phyloP scores from a whole-genome alignment of 2,329 filamentous ascomycete genomes.

The Colletotrichum australisinense region DNA sequence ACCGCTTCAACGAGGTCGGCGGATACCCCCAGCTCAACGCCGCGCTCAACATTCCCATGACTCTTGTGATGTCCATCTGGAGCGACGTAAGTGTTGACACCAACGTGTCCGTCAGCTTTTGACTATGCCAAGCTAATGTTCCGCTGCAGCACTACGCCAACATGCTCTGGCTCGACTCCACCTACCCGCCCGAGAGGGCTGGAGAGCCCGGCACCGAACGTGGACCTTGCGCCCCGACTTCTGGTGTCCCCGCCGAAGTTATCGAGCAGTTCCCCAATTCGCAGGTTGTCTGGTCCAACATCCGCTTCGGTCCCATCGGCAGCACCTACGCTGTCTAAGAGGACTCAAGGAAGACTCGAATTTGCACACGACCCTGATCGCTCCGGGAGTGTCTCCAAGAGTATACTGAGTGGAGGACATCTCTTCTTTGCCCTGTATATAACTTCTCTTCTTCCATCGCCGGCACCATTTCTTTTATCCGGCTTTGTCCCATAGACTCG shows the following conservation, averaged over 20 bases:
- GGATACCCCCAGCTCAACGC: constrained; percentile 65
- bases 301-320: constrained; percentile 59
- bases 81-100: constrained; percentile 56
- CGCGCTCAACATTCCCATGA: constrained; percentile 66
- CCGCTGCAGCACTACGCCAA: constrained; percentile 60
- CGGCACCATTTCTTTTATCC: background rate
- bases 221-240: constrained; percentile 56
- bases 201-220: constrained; percentile 54
- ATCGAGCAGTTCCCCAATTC: constrained; percentile 51
- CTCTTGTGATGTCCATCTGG: constrained; percentile 71
- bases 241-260: constrained; percentile 57
- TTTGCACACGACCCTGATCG: background rate
- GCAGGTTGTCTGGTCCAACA: constrained; percentile 60
- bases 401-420: background rate
- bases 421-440: constrained; percentile 2
- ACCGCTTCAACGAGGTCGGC: constrained; percentile 62
- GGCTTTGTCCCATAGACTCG: background rate
- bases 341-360: background rate
- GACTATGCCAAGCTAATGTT: background rate
- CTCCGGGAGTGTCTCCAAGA: background rate
- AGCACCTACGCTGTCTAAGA: constrained; percentile 46
- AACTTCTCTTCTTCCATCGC: constrained; percentile 18
- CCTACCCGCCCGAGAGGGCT: constrained; percentile 55
- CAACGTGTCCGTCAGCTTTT: background rate
- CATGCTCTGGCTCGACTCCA: constrained; percentile 74